phyloP scores from a whole-genome alignment of 2,329 filamentous ascomycete genomes.

The Rhynchosporium graminicola region DNA sequence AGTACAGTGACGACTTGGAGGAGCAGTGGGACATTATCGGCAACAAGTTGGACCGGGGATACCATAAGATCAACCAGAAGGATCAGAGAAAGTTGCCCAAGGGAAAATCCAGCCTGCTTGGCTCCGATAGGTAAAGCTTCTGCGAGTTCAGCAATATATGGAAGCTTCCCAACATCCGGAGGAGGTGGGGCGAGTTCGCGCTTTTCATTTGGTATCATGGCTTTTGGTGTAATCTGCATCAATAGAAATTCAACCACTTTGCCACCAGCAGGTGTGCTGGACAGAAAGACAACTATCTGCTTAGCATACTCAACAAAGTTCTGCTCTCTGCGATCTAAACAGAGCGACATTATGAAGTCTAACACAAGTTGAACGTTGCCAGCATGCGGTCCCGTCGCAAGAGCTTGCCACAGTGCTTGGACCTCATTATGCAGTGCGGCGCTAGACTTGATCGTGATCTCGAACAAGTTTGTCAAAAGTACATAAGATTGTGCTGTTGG shows the following conservation, averaged over 20 bases:
- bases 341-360: constrained; percentile 94
- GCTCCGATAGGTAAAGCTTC: constrained; percentile 81
- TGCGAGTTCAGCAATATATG: constrained; percentile 85
- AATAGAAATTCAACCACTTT: constrained; percentile 94
- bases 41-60: constrained; percentile 76
- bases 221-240: constrained; percentile 86
- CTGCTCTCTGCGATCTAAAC: constrained; percentile 90
- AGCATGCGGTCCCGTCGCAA: constrained; percentile 88
- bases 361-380: constrained; percentile 93
- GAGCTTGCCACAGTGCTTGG: constrained; percentile 93
- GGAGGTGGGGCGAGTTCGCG: constrained; percentile 67
- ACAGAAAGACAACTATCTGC: constrained; percentile 95
- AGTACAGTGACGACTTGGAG: constrained; percentile 90
- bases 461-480: constrained; percentile 88
- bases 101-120: constrained; percentile 88
- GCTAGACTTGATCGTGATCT: constrained; percentile 93
- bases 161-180: constrained; percentile 71
- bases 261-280: constrained; percentile 79
- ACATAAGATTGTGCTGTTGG: constrained; percentile 93
- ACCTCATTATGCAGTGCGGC: constrained; percentile 92
- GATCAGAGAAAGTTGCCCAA: constrained; percentile 91
- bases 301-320: constrained; percentile 98
- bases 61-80: constrained; percentile 96
- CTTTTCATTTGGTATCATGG: constrained; percentile 95
- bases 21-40: constrained; percentile 80